phyloP scores from a whole-genome alignment of 305 asterid genomes.

The Fraxinus velutina region DNA sequence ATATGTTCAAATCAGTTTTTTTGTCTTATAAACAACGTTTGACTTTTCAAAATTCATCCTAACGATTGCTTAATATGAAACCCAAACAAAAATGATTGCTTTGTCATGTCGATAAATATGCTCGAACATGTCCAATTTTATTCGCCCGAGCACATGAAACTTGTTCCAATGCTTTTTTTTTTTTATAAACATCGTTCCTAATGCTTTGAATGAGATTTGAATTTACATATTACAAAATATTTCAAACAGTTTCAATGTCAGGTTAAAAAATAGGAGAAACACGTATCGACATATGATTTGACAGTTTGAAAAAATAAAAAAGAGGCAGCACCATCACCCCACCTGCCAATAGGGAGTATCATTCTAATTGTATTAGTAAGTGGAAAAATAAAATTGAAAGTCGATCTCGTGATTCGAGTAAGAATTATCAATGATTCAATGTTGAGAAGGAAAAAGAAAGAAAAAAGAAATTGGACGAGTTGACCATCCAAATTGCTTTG shows the following conservation, averaged over 20 bases:
- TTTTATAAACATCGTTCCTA: neutral
- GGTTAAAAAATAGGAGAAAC: no score
- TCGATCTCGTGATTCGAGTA: neutral
- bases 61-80: neutral
- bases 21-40: neutral
- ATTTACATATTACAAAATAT: neutral
- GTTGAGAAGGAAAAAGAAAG: no score
- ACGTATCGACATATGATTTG: no score
- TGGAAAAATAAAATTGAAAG: neutral
- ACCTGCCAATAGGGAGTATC: no score
- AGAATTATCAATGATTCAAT: neutral
- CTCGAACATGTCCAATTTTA: neutral
- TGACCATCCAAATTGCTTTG: neutral
- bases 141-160: neutral
- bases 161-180: neutral
- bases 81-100: slow-evolving; percentile 7
- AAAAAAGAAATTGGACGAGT: neutral
- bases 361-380: neutral
- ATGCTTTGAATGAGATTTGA: neutral
- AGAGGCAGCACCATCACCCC: no score
- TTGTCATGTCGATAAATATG: neutral
- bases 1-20: no score
- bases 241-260: no score
- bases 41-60: neutral
- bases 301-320: no score